Percentiles rank a stretch among this genome's conserved stretches.
phyloP scores from a whole-genome alignment of 495 filamentous ascomycete genomes.

The Barbatosphaeria neglecta region DNA sequence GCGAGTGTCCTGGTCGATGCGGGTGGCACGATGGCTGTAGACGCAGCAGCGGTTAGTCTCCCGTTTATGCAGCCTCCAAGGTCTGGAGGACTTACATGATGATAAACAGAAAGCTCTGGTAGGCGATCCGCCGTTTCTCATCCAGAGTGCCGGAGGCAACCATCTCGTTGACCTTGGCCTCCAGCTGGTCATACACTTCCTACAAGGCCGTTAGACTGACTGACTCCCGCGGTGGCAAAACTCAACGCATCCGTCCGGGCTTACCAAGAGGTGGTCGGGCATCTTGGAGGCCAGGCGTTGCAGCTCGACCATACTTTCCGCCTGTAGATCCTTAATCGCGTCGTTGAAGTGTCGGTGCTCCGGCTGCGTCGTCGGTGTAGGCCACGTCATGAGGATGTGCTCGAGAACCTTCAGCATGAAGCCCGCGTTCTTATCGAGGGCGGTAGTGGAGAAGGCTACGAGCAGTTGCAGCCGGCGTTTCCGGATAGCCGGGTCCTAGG shows the following conservation, averaged over 20 bases:
- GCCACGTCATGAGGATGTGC: constrained; percentile 73
- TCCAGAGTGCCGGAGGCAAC: constrained; percentile 60
- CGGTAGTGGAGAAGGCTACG: constrained; percentile 73
- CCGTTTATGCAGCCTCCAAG: background rate
- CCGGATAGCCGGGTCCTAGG: constrained; percentile 71
- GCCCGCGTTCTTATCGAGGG: constrained; percentile 61
- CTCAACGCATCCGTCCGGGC: too few relatives aligned
- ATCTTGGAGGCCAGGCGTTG: constrained; percentile 83
- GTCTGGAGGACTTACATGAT: constrained; percentile 53
- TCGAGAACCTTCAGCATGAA: constrained; percentile 83
- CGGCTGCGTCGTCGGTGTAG: constrained; percentile 50
- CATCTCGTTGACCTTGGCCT: constrained; percentile 73
- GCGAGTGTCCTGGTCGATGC: constrained; percentile 54
- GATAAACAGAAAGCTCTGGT: constrained; percentile 77
- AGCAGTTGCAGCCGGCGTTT: constrained; percentile 74
- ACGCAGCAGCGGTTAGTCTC: background rate
- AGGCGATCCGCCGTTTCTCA: constrained; percentile 51
- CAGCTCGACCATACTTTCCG: constrained; percentile 69
- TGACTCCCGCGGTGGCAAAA: too few relatives aligned
- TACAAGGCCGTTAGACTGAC: constrained; percentile 8
- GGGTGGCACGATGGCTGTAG: constrained; percentile 64
- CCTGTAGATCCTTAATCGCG: constrained; percentile 81
- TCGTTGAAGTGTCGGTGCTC: constrained; percentile 67
- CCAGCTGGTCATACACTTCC: constrained; percentile 78
- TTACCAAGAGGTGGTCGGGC: constrained; percentile 70